Evolutionary conservation across 441 rosid genomes (phyloP).

Genomic region (Populus hybrid): DNA sequence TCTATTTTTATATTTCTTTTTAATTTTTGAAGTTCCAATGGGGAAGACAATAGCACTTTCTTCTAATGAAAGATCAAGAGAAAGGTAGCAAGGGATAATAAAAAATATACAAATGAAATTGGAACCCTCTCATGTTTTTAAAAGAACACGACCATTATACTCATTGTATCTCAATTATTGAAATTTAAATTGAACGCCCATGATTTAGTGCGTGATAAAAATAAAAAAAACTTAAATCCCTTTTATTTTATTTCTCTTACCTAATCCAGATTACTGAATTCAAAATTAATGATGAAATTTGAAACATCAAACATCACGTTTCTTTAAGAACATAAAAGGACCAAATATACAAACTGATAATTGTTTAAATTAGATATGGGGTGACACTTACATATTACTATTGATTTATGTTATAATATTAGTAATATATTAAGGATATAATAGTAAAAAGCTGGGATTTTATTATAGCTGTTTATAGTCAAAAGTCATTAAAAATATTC

Average conservation of each 20-base stretch:
- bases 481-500: not conserved
- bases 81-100: not conserved
- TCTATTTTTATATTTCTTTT: too few relatives aligned
- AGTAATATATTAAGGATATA: not conserved
- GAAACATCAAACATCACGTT: not conserved
- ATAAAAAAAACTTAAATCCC: too few relatives aligned
- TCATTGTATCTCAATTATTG: too few relatives aligned
- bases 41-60: not conserved
- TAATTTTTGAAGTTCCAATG: too few relatives aligned
- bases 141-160: not conserved
- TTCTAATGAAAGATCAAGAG: not conserved
- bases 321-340: not conserved
- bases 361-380: not conserved
- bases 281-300: not conserved
- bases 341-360: not conserved
- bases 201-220: not conserved
- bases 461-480: not conserved
- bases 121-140: too few relatives aligned
- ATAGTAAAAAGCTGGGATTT: not conserved
- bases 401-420: not conserved
- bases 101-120: too few relatives aligned
- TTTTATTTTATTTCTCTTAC: not conserved
- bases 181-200: not conserved
- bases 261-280: too few relatives aligned
- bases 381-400: too few relatives aligned